These are phyloP conservation scores for Marasmius oreades DNA, from an alignment of 1,284 basidiomycete species.

Conservation along the genomic window DNA sequence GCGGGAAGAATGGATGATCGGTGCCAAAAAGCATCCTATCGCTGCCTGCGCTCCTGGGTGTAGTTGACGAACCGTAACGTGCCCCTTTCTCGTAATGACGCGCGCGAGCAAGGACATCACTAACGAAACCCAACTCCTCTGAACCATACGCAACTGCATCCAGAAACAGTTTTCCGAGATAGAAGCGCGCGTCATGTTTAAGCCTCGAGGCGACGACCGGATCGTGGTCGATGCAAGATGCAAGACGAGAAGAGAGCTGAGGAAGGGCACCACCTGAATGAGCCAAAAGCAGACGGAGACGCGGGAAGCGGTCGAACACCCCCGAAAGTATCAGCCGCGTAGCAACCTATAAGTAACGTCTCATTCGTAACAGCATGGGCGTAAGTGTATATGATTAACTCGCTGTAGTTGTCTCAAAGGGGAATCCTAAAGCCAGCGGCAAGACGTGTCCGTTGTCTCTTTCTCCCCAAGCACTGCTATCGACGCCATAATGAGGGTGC, in stretches of 20 bases:
- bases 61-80: conserved; percentile 23
- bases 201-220: conserved; percentile 71
- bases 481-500: conserved; percentile 81
- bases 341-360: conserved; percentile 56
- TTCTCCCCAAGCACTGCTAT: conserved; percentile 63
- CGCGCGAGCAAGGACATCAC: conserved; percentile 64
- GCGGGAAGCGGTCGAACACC: conserved; percentile 73
- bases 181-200: conserved; percentile 79
- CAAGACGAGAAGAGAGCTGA: conserved; percentile 75
- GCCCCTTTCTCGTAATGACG: conserved; percentile 41
- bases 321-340: conserved; percentile 80
- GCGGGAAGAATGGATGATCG: conserved; percentile 89
- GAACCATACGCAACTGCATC: conserved; percentile 84
- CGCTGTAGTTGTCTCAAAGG: conserved; percentile 85
- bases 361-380: background rate
- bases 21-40: conserved; percentile 78
- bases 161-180: conserved; percentile 75
- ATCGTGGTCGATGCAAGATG: conserved; percentile 82
- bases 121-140: conserved; percentile 77
- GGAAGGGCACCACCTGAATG: conserved; percentile 84
- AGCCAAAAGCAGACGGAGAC: conserved; percentile 72
- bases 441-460: conserved; percentile 82
- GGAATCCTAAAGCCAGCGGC: conserved; percentile 82
- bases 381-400: conserved; percentile 21
- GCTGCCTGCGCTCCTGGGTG: conserved; percentile 42